Evolutionary conservation across 225 moss, liverwort and hornwort genomes (phyloP), one percentile per base, ranked within the genome.

Genomic region (Lunularia cruciata): DNA sequence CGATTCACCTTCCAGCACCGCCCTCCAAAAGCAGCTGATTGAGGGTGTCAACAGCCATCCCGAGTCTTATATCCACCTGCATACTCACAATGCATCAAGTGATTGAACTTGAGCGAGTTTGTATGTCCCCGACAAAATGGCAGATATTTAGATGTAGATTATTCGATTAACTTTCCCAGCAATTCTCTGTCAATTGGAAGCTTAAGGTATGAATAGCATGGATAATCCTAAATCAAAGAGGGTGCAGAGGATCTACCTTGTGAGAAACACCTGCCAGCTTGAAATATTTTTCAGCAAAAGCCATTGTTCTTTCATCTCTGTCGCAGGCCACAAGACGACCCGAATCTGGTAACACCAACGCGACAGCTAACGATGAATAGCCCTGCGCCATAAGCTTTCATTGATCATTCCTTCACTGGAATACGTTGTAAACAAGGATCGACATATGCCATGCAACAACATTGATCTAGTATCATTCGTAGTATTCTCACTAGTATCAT

Each of bases 271-370:
- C 91, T 65, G 89, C 98, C 58, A 85, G 87, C 76, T 70, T 77
- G 76, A 86, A 93, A 72, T 93, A 91, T 72, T 86, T 80, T 49
- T 78, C 73, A 70, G 98, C 98, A 57, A 91, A 56, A 49, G 77
- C 75, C 68, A 98, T 76, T 47, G 80, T 81, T 53, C 62, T 75
- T 76, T 79, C 91, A 67, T 87, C 91, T 64, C 93, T 84, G 58
- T 98, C 98, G 77, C 93, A 93, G 46, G 91, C 98, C 57, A 98
- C 93, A 10, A 98, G 84, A 43, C 74, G 83, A 57, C 93, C 98
- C 59, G 80, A 91, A 67, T 93, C 88, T 63, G 98, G 98, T 62
- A 98, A 88, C 61, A 84, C 93, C 88, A 98, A 82, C 22, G 93
- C 91, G 60, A 98, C 89, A 77, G 98, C 91, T 72, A 98, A 77